phyloP scores from a whole-genome alignment of 2,329 filamentous ascomycete species.

The Aspergillus texensis region DNA sequence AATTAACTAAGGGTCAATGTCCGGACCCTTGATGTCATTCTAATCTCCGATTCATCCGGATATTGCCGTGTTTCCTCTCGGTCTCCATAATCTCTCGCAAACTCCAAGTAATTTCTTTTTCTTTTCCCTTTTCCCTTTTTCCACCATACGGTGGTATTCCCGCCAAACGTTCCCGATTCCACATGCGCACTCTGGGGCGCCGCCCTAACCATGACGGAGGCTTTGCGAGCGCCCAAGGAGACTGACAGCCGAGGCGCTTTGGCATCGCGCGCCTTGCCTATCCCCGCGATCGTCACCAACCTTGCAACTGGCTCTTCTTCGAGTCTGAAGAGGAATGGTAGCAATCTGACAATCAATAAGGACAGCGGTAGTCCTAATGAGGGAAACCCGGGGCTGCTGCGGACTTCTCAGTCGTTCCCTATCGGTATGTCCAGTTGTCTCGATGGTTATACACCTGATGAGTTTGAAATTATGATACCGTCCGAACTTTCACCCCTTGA shows the following conservation, averaged over 20 bases:
- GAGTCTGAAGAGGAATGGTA: constrained; percentile 8
- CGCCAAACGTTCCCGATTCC: constrained; percentile 7
- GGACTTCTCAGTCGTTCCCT: constrained; percentile 25
- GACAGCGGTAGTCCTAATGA: constrained; percentile 16
- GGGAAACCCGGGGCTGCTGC: constrained; percentile 16
- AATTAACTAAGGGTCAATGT: background rate
- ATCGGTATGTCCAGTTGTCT: constrained; percentile 29
- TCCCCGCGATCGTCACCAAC: constrained; percentile 30
- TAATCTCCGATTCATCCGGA: constrained; percentile 14
- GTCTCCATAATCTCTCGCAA: background rate
- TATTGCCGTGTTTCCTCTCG: constrained; percentile 10
- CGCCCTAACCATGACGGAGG: constrained; percentile 35
- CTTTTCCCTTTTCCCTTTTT: constrained; percentile 4
- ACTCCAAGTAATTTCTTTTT: constrained; percentile 2
- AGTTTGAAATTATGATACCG: background rate
- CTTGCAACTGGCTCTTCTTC: constrained; percentile 23
- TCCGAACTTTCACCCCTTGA: background rate
- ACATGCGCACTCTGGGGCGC: constrained; percentile 27
- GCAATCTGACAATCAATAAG: constrained; percentile 12
- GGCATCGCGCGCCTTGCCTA: constrained; percentile 28
- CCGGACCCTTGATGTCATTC: constrained; percentile 32
- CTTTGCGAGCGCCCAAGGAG: constrained; percentile 28
- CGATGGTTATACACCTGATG: constrained; percentile 9
- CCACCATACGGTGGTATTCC: background rate
- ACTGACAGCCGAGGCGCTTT: constrained; percentile 21